Evolutionary conservation across 106 monocot species (phyloP), one percentile per base, ranked within the genome.

Genomic region (Dendrobium catenatum): DNA sequence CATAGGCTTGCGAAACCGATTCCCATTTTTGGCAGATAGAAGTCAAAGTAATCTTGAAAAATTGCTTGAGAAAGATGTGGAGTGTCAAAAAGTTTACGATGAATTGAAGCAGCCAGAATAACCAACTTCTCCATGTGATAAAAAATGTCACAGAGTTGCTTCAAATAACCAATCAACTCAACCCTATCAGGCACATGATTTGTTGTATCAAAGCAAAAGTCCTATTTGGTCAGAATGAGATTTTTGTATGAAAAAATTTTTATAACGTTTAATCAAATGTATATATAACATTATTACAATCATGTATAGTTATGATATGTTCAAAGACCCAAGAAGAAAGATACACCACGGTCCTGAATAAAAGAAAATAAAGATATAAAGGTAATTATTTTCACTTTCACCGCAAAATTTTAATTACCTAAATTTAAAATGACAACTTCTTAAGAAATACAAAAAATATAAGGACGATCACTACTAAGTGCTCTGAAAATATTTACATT

Each of bases 1-100:
- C 93, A 91, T 72, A 93, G 83, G 74, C 87, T 93, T 82, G 79
- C 73, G 58, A 82, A 93, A 79, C 89, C 81, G 16, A 91, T 93
- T 27, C 95, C 99, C 92, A 99, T 88, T 83, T 90, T 99, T 72
- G 95, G 99, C 86, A 95, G 86, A 82, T 95, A 99, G 81, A 83
- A 99, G 42, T 88, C 86, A 51, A 90, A 95, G 80, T 87, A 93
- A 42, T 93, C 91, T 78, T 76, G 83, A 78, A 95, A 99, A 77
- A 91, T 85, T 78, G 90, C 93, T 85, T 90, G 88, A 48, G 93
- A 88, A 47, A 99, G 88, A 67, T 87, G 89, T 22, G 89, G 88
- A 42, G 87, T 82, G 72, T 91, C 87, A 26, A 67, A 42, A 59
- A 99, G 81, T 81, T 95, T 99, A 24, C 82, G 89, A 82, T 89